phyloP scores from a whole-genome alignment of 805 yeast species.

The Maudiozyma pseudohumilis region DNA sequence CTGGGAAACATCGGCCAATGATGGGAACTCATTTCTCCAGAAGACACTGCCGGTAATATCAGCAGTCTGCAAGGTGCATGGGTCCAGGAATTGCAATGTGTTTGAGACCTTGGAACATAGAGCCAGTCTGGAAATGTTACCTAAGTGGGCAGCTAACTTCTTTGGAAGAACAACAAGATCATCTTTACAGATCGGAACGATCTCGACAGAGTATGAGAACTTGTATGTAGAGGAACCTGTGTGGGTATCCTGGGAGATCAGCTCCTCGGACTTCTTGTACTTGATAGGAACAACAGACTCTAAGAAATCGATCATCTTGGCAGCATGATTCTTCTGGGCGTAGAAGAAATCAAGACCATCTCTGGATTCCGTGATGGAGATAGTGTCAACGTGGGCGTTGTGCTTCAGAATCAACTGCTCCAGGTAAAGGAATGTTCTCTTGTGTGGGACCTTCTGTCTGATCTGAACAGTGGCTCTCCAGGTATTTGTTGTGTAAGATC shows the following conservation, averaged over 20 bases:
- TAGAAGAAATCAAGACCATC: slow-evolving; percentile 95
- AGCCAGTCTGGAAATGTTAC: slow-evolving; percentile 72
- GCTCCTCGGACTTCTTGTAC: slow-evolving; percentile 77
- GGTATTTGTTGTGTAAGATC: slow-evolving; percentile 89
- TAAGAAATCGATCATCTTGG: slow-evolving; percentile 86
- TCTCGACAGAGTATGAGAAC: slow-evolving; percentile 85
- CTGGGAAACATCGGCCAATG: slow-evolving; percentile 67
- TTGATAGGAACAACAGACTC: slow-evolving; percentile 76
- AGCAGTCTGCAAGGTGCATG: slow-evolving; percentile 64
- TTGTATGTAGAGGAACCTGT: slow-evolving; percentile 81
- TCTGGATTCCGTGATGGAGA: slow-evolving; percentile 81
- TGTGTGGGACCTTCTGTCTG: slow-evolving; percentile 94
- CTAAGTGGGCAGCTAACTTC: slow-evolving; percentile 72
- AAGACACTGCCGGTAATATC: slow-evolving; percentile 62
- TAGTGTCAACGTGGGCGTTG: slow-evolving; percentile 88
- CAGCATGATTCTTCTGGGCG: slow-evolving; percentile 80
- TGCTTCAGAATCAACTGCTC: slow-evolving; percentile 92
- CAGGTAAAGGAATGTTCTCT: slow-evolving; percentile 88
- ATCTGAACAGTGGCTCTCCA: slow-evolving; percentile 98
- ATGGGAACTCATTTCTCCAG: slow-evolving; percentile 74
- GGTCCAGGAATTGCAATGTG: slow-evolving; percentile 78
- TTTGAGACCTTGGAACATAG: slow-evolving; percentile 80
- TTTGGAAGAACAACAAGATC: slow-evolving; percentile 89
- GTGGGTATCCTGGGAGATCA: slow-evolving; percentile 85
- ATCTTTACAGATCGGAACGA: slow-evolving; percentile 94